Conservation (phyloP, 1,284 basidiomycete species). For the Fomitopsis palustris region DNA sequence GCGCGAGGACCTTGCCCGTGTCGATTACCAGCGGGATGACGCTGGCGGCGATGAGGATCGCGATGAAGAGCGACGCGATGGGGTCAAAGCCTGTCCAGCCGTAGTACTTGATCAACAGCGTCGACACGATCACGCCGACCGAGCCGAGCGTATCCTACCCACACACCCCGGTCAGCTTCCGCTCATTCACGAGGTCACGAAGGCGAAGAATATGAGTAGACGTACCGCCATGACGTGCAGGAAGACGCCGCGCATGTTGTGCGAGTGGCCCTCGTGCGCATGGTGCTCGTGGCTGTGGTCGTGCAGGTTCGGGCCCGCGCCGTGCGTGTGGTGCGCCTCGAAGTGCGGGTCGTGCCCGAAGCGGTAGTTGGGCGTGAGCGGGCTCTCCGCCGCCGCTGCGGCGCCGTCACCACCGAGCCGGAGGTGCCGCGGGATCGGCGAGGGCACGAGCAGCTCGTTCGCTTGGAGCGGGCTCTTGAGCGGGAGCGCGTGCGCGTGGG, state of each 20-base stretch:
- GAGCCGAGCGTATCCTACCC: conserved; percentile 82
- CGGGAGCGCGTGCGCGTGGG: conserved; percentile 1
- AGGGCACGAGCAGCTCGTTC: conserved; percentile 3
- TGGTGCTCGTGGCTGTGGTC: conserved; percentile 51
- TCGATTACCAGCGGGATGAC: conserved; percentile 95
- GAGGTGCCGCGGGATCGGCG: conserved; percentile 5
- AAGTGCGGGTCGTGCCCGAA: conserved; percentile 63
- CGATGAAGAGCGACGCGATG: conserved; percentile 96
- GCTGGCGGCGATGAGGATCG: conserved; percentile 90
- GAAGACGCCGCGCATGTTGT: conserved; percentile 99
- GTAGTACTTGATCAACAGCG: conserved; percentile 91
- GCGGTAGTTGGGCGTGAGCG: conserved; percentile 53
- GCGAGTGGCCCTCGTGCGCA: conserved; percentile 80
- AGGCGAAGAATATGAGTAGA: background rate
- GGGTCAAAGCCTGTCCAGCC: conserved; percentile 99
- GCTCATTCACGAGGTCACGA: background rate
- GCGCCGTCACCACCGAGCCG: conserved; percentile 10
- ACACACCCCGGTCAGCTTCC: background rate
- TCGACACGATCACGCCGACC: conserved; percentile 98
- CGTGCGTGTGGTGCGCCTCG: conserved; percentile 44
- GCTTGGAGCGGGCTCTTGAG: background rate
- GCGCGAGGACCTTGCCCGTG: conserved; percentile 82
- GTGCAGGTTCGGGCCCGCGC: conserved; percentile 45
- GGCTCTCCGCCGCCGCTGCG: background rate
- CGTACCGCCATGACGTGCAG: conserved; percentile 84